phyloP scores from a whole-genome alignment of 2,329 filamentous ascomycete genomes.

The Sclerotinia spermophila region DNA sequence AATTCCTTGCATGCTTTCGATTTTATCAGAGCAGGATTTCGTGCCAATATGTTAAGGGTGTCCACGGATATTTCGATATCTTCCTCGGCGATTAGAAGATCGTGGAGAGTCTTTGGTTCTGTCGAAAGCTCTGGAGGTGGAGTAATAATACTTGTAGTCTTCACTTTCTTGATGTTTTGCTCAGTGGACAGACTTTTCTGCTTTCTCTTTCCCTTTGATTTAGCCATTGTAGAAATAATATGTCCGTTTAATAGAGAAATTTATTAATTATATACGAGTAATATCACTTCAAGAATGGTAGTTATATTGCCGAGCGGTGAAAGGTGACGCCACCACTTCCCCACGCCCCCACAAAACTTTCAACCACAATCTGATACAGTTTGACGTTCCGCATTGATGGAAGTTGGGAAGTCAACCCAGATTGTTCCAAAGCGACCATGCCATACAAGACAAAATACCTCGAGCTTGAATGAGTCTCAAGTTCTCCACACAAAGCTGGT shows the following conservation, averaged over 20 bases:
- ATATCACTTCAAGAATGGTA: not conserved
- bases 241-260: not conserved
- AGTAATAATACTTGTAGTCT: constrained; percentile 37
- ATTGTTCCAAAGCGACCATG: not conserved
- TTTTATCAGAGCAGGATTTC: constrained; percentile 62
- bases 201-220: constrained; percentile 46
- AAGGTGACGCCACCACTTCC: not conserved
- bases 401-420: not conserved
- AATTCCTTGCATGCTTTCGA: constrained; percentile 65
- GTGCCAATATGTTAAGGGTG: constrained; percentile 55
- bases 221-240: constrained; percentile 39
- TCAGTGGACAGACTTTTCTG: constrained; percentile 43
- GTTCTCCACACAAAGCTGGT: not conserved
- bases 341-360: not conserved
- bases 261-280: not conserved
- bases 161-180: constrained; percentile 40
- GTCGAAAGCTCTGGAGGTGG: constrained; percentile 39
- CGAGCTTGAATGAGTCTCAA: not conserved
- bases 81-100: constrained; percentile 59
- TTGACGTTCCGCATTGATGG: not conserved
- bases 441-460: too few relatives aligned
- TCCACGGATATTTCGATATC: constrained; percentile 66
- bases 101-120: constrained; percentile 50
- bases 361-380: not conserved
- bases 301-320: constrained; percentile 11